Evolutionary conservation across 106 monocot genomes (phyloP), one percentile per base, ranked within the genome.

Genomic region (Dioscorea zingiberensis): DNA sequence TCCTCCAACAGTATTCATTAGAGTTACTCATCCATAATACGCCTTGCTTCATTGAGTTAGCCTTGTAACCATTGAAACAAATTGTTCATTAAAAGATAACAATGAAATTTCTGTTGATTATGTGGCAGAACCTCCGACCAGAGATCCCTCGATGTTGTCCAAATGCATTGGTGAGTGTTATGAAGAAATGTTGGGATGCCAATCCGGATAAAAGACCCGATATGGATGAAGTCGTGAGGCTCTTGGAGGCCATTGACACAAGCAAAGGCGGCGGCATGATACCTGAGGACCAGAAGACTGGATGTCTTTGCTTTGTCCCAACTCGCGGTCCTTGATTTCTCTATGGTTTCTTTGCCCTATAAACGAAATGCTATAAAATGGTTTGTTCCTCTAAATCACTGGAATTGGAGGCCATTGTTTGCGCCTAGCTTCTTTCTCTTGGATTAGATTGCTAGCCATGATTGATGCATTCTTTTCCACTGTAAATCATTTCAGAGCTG

Each of bases 211-310:
- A 87, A 47, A 60, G 83, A 17, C 87, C 76, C 0, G 80, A 83
- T 27, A 83, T 83, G 87, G 80, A 83, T 2, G 87, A 87, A 23
- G 79, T 87, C n/a, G 87, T 87, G 29, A 47, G 13, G 53, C 79
- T 83, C 56, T 21, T 87, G 58, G 83, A 87, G 47, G 76, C 83
- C 15, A 71, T 87, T 2, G 77, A 87, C 62, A 87, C 83, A 0
- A 79, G 78, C 21, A 83, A 69, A 74, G 87, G 87, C 8, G 82
- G 87, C 10, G 87, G 87, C 47, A 87, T 87, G 83, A 82, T 87
- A 29, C 77, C 83, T 0, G 87, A 87, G n/a, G 83, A 76, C 21
- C 79, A 87, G 55, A 12, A 16, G 8, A 27, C 25, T n/a, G 72
- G 71, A 5, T 87, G 87, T 57, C 73, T 79, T 12, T 80, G 83